These are phyloP conservation scores for Cryptosporidium viatorum DNA, from an alignment of 169 alveolate species.

Conservation along the genomic window DNA sequence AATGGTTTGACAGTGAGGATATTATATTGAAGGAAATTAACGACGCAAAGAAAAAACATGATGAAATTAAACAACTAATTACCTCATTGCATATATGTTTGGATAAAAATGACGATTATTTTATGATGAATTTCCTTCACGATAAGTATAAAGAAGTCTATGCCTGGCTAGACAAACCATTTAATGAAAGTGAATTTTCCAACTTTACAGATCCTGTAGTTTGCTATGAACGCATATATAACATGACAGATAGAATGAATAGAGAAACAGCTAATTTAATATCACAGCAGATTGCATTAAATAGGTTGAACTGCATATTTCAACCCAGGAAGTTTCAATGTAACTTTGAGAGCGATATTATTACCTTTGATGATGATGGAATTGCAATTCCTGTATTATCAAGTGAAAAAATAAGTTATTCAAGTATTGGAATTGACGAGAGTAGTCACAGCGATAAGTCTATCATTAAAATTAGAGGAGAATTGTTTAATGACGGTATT, in stretches of 20 bases:
- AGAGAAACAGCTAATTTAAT: constrained; percentile 36
- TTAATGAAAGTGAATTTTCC: constrained; percentile 32
- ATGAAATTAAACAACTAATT: constrained; percentile 48
- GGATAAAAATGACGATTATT: constrained; percentile 52
- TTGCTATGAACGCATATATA: constrained; percentile 54
- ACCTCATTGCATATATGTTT: constrained; percentile 3
- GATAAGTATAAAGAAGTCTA: constrained; percentile 63
- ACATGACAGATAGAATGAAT: constrained; percentile 65
- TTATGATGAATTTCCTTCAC: constrained; percentile 66
- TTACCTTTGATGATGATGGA: constrained; percentile 72
- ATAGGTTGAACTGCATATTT: constrained; percentile 56
- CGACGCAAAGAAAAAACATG: constrained; percentile 54
- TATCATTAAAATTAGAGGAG: constrained; percentile 32
- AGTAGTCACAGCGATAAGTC: constrained; percentile 1
- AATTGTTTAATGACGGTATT: constrained; percentile 14
- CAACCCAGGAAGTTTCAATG: constrained; percentile 77
- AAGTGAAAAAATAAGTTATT: constrained; percentile 57
- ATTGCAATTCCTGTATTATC: constrained; percentile 65
- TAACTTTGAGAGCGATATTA: constrained; percentile 66
- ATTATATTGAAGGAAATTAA: constrained; percentile 61
- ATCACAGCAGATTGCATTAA: constrained; percentile 65
- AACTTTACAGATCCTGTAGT: constrained; percentile 66
- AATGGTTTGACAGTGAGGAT: constrained; percentile 69
- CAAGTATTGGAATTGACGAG: not conserved
- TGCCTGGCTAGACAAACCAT: constrained; percentile 60